Conservation (phyloP, 2,329 filamentous ascomycete genomes). For the Cucurbitaria berberidis region DNA sequence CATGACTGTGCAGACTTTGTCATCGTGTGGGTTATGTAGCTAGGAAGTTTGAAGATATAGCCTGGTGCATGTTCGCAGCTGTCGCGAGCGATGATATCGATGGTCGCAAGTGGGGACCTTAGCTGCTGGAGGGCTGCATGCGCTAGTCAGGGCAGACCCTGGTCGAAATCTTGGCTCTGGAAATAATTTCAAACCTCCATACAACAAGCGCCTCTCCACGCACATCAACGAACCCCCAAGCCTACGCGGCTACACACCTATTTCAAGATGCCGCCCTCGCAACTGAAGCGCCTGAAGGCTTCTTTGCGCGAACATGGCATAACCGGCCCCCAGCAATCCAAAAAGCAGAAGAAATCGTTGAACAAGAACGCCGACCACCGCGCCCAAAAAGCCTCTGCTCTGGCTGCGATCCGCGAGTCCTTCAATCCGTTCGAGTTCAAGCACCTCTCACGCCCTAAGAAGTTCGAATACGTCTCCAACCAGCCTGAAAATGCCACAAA, state of each 20-base stretch:
- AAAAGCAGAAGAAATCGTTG: constrained; percentile 83
- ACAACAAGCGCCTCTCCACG: constrained; percentile 3
- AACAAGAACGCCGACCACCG: constrained; percentile 75
- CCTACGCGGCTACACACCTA: background rate
- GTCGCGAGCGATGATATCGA: constrained; percentile 26
- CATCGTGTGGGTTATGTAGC: constrained; percentile 15
- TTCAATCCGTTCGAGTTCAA: constrained; percentile 99
- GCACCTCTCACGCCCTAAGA: constrained; percentile 74
- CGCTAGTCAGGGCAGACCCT: constrained; percentile 17
- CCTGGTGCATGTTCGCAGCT: constrained; percentile 2
- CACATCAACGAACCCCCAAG: background rate
- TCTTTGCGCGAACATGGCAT: constrained; percentile 90
- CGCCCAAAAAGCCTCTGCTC: constrained; percentile 74
- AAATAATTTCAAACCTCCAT: constrained; percentile 23
- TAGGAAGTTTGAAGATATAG: constrained; percentile 1
- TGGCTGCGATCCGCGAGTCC: constrained; percentile 87
- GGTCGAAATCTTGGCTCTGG: constrained; percentile 24
- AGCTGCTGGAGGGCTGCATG: constrained; percentile 3
- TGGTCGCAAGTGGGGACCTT: constrained; percentile 16
- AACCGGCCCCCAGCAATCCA: constrained; percentile 88
- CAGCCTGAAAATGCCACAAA: constrained; percentile 58
- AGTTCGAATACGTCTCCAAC: constrained; percentile 82
- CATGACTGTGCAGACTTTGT: constrained; percentile 31
- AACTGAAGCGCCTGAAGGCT: constrained; percentile 93
- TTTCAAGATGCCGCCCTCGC: constrained; percentile 82